Percentiles rank a stretch among this genome's conserved stretches.
phyloP scores from a whole-genome alignment of 352 stramenopile species.

The Globisporangium nodosum region DNA sequence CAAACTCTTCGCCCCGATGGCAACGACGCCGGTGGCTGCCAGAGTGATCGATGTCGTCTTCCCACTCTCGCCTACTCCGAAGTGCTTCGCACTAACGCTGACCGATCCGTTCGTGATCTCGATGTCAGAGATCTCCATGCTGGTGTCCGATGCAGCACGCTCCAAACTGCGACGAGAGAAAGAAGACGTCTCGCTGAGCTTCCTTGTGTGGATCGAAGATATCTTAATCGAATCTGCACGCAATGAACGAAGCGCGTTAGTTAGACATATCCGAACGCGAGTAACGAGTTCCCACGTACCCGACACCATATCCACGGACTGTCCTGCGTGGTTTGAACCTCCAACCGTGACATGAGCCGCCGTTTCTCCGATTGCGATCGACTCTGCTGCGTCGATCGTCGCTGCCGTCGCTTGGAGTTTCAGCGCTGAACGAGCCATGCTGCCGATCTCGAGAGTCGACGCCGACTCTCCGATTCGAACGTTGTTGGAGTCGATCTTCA shows the following conservation, averaged over 20 bases:
- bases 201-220: slow-evolving; percentile 1
- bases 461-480: slow-evolving; percentile 28
- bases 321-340: slow-evolving; percentile 12
- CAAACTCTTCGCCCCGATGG: slow-evolving; percentile 2
- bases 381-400: slow-evolving; percentile 22
- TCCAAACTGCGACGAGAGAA: background rate
- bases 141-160: background rate
- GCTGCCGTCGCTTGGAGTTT: slow-evolving; percentile 18
- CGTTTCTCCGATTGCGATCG: slow-evolving; percentile 20
- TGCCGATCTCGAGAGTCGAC: slow-evolving; percentile 26
- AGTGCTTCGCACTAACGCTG: background rate
- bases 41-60: slow-evolving; percentile 9
- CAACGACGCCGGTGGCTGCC: background rate
- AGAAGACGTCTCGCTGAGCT: background rate
- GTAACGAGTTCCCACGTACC: background rate
- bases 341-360: slow-evolving; percentile 24
- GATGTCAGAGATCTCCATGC: background rate
- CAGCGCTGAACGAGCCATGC: slow-evolving; percentile 16
- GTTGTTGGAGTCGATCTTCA: slow-evolving; percentile 37
- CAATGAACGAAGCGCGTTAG: background rate
- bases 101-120: slow-evolving; percentile 10
- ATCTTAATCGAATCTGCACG: slow-evolving; percentile 10
- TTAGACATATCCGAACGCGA: background rate
- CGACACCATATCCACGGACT: slow-evolving; percentile 28
- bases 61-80: slow-evolving; percentile 5